Base-by-base conservation (phyloP, 1,284 basidiomycete species). In the Ceratobasidium sp. region DNA sequence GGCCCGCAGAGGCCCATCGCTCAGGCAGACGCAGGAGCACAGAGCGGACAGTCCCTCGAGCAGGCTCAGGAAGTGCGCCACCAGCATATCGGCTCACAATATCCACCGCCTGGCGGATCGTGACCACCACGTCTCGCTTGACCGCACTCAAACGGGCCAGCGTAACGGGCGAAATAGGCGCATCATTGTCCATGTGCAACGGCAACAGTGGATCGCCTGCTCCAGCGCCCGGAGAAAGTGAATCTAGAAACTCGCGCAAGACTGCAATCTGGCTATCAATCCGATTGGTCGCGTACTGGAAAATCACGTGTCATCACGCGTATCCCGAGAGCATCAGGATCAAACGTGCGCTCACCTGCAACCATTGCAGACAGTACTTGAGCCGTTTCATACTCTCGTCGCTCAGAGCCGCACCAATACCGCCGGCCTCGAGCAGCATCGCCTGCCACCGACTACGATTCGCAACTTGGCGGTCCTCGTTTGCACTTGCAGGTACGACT, bases 21-120 rank as follows among this genome's bases (percentile, higher is more conserved):
- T 92, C 91, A 0, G 96, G 96, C 18, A 97, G 86, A 74, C 90
- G 90, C 33, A 97, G 86, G 52, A 97, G 94, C 82, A 95, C 95
- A 0, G 91, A 90, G 23, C 94, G 88, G 67, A 97, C 95, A 44
- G 91, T 89, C 2, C 87, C 86, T 50, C 93, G 88, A 0, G 96
- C 96, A 3, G 93, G 94, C 82, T 96, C 96, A 0, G 95, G 96
- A 6, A 97, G 88, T 0, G 95, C 90, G 2, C 88, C 89, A 16
- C 96, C 96, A 0, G 95, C 94, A 81, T 97, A 96, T 80, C 92
- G 93, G 77, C 90, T 92, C 12, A 97, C 93, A 18, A 97, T 93
- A 77, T 94, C 93, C 27, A 97, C 95, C 2, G 96, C 95, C 82
- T 96, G 93, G 33, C 94, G 90, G 77, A 97, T 91, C 18, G 96